These are phyloP conservation scores for Rubia balearica DNA, from an alignment of 305 asterid species.

Conservation along the genomic window DNA sequence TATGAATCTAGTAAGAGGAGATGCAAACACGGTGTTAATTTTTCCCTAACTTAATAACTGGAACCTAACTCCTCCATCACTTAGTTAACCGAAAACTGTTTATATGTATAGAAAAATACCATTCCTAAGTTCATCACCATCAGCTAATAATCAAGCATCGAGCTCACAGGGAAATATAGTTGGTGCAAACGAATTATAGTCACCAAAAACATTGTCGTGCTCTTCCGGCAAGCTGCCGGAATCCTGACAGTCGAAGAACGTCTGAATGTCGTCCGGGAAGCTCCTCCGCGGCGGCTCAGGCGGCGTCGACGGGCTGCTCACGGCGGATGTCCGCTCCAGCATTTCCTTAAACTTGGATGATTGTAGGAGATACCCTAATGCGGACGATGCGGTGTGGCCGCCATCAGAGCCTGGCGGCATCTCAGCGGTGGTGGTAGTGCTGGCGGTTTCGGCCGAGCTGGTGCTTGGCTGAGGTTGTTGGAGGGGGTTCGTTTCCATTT, in stretches of 20 bases:
- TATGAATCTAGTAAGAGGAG: constrained; percentile 6
- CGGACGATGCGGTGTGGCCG: constrained; percentile 32
- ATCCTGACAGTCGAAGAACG: constrained; percentile 74
- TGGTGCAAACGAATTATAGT: constrained; percentile 40
- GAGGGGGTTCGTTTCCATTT: constrained; percentile 23
- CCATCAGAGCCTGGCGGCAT: constrained; percentile 10
- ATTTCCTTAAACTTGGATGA: constrained; percentile 62
- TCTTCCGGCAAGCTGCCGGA: constrained; percentile 49
- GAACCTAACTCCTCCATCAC: constrained; percentile 10
- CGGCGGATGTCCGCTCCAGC: constrained; percentile 35
- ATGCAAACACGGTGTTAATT: constrained; percentile 1
- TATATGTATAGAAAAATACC: neutral
- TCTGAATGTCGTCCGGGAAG: constrained; percentile 87
- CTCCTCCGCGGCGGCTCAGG: constrained; percentile 47
- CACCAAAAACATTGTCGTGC: constrained; percentile 56
- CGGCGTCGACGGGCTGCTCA: constrained; percentile 31
- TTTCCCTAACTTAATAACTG: neutral
- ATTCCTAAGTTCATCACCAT: constrained; percentile 5
- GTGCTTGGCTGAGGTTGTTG: constrained; percentile 31
- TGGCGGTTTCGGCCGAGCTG: constrained; percentile 21
- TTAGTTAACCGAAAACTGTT: neutral
- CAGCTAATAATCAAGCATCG: constrained; percentile 22
- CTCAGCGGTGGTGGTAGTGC: constrained; percentile 12
- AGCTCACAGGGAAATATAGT: constrained; percentile 60
- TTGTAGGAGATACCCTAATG: constrained; percentile 45